Evolutionary conservation across 306 rosid genomes (phyloP), one percentile per base, ranked within the genome.

Genomic region (Prunus kanzakura): DNA sequence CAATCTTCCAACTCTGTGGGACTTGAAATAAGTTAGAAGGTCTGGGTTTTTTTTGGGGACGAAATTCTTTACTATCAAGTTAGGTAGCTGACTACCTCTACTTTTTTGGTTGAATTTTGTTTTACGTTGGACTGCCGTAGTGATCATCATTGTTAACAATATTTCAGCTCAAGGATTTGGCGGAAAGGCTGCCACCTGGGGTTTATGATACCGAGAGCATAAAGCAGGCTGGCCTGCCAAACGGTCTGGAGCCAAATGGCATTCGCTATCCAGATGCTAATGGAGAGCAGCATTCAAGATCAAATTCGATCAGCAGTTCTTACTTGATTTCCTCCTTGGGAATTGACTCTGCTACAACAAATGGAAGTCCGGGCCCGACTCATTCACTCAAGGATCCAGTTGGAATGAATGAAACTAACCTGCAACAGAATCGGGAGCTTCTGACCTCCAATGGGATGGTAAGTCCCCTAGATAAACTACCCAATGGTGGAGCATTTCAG

Each of bases 161-260:
- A 60, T 85, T 84, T 67, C 92, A 95, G 99, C 88, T 95, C 57
- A 95, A 89, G 90, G 97, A 88, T 86, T 69, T 95, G 69, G 98
- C 98, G n/a, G 96, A 89, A 91, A 91, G 89, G 78, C 83, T 92
- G 69, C 97, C 97, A 52, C 92, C 96, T 72, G 99, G 95, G 73
- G 89, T 78, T 52, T 88, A 89, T 76, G 96, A 83, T 67, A 35
- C 86, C 1, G 92, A 89, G 83, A 91, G 83, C 82, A 84, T 89
- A 79, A 86, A 84, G 76, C 75, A 86, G 43, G 82, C 86, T 62
- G 84, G 80, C 80, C 84, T 77, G 41, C 88, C 89, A 50, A 91
- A 90, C 78, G 91, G 97, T 71, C 65, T 83, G 60, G 93, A 87
- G 82, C 78, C 90, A 73, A 91, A 91, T 77, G 91, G 91, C 15